phyloP scores from a whole-genome alignment of 805 yeast species.

The Candida parachauliodes region DNA sequence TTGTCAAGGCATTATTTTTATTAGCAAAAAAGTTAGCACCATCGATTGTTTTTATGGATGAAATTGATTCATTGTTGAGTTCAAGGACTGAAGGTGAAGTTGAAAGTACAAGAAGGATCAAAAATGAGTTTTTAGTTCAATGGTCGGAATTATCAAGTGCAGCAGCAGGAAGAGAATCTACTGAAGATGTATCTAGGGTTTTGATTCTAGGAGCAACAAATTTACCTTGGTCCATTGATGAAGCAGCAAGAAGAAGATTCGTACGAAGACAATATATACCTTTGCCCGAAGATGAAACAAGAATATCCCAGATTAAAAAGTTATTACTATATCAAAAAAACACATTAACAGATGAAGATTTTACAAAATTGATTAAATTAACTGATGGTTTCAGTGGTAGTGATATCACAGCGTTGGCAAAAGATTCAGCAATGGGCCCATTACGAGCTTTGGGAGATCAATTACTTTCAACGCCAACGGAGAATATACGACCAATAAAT shows the following conservation, averaged over 20 bases:
- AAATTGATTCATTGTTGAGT: conserved; percentile 86
- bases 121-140: conserved; percentile 89
- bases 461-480: conserved; percentile 63
- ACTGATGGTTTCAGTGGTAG: conserved; percentile 88
- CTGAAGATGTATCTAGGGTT: conserved; percentile 53
- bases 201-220: conserved; percentile 93
- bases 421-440: conserved; percentile 98
- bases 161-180: conserved; percentile 60
- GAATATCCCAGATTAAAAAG: conserved; percentile 65
- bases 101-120: conserved; percentile 85
- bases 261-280: conserved; percentile 92
- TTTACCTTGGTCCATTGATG: conserved; percentile 95
- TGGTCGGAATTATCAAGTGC: conserved; percentile 93
- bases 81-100: conserved; percentile 74
- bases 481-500: conserved; percentile 71
- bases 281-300: conserved; percentile 81
- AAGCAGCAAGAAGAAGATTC: conserved; percentile 92
- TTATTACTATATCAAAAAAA: conserved; percentile 71
- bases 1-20: conserved; percentile 83
- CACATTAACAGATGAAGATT: conserved; percentile 61
- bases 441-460: conserved; percentile 85
- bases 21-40: conserved; percentile 86
- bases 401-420: conserved; percentile 89
- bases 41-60: conserved; percentile 91
- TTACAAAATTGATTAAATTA: conserved; percentile 52